A percentile compares a stretch with the other conserved stretches of the same genome.
Evolutionary conservation across 495 filamentous ascomycete genomes (phyloP).

Genomic region (Penicillium arizonense): DNA sequence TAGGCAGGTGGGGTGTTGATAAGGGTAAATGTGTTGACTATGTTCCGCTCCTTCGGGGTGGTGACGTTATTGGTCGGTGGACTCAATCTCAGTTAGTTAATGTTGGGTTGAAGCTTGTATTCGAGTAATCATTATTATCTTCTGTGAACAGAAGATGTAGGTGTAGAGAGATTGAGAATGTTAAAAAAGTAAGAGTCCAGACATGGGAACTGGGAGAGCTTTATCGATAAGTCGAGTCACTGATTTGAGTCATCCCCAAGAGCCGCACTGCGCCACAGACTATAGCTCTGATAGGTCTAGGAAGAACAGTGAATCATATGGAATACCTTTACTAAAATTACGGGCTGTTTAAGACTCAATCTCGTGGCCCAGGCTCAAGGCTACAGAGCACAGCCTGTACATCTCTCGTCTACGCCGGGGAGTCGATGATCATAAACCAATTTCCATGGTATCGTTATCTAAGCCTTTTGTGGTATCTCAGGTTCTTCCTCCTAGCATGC

Average conservation of each 20-base stretch:
- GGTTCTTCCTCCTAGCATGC: constrained; percentile 11
- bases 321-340: constrained; percentile 10
- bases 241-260: constrained; percentile 29
- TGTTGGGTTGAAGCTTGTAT: constrained; percentile 38
- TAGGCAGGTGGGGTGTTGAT: constrained; percentile 23
- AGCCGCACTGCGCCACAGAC: constrained; percentile 1
- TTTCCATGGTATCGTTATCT: constrained; percentile 33
- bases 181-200: not conserved
- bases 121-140: constrained; percentile 47
- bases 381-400: not conserved
- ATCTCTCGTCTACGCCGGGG: constrained; percentile 1
- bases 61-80: constrained; percentile 27
- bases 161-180: not conserved
- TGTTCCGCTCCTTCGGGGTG: constrained; percentile 10
- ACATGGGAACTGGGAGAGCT: constrained; percentile 23
- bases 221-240: constrained; percentile 41
- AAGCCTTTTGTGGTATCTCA: constrained; percentile 24
- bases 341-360: too few relatives aligned
- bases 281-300: not conserved
- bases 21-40: constrained; percentile 8
- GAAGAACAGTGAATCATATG: constrained; percentile 18
- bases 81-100: constrained; percentile 12
- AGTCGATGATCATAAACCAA: constrained; percentile 18
- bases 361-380: too few relatives aligned
- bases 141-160: constrained; percentile 8